Percentiles rank a stretch among this genome's conserved stretches.
Evolutionary conservation across 2,329 filamentous ascomycete genomes (phyloP).

Genomic region (Calonectria henricotiae): DNA sequence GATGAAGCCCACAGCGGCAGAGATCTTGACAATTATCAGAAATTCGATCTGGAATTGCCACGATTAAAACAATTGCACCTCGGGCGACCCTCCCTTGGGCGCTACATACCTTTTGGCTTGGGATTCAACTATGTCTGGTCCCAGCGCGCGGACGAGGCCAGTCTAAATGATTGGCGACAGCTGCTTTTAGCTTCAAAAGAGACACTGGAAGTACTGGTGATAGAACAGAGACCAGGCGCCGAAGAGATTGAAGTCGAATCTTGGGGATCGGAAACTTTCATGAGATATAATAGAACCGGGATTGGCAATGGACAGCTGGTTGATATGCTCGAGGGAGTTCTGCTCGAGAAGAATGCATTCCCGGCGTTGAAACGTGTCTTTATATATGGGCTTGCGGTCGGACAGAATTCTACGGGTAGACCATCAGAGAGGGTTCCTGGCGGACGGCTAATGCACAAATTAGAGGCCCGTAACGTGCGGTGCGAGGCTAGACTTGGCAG

Average conservation of each 20-base stretch:
- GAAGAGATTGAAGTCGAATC: not conserved
- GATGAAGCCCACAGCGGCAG: not conserved
- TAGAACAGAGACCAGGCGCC: not conserved
- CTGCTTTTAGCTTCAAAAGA: not conserved
- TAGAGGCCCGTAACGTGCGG: not conserved
- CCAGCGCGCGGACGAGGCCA: not conserved
- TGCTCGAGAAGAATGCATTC: not conserved
- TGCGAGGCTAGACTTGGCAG: slow-evolving; percentile 34
- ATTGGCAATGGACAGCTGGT: not conserved
- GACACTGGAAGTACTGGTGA: not conserved
- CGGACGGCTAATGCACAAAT: not conserved
- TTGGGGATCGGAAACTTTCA: not conserved
- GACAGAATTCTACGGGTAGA: rapidly evolving
- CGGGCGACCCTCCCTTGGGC: not conserved
- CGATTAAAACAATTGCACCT: slow-evolving; percentile 8
- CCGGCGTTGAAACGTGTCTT: slow-evolving; percentile 8
- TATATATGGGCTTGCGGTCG: slow-evolving; percentile 28
- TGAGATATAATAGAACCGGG: not conserved
- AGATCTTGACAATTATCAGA: not conserved
- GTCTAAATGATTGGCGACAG: not conserved
- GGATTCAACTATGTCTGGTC: not conserved
- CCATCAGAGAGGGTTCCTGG: not conserved
- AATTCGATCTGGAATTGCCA: not conserved
- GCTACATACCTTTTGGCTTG: not conserved
- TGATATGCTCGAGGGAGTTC: not conserved